phyloP scores from a whole-genome alignment of 2,329 filamentous ascomycete species.

The Colletotrichum graminicola region DNA sequence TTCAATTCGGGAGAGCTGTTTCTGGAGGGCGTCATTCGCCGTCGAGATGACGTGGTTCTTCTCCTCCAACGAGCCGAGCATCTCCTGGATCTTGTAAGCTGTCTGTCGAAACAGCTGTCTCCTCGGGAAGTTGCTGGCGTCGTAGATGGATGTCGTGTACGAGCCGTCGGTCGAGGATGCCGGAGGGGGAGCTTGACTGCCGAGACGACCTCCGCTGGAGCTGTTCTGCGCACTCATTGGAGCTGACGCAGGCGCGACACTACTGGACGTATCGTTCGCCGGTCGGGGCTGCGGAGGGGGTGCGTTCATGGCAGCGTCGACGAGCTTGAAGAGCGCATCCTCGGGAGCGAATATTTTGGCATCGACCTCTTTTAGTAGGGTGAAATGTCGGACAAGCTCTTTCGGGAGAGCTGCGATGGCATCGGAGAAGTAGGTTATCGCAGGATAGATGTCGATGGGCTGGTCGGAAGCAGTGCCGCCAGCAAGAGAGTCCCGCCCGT shows the following conservation, averaged over 20 bases:
- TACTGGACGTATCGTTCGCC: slow-evolving; percentile 59
- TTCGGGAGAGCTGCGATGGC: slow-evolving; percentile 92
- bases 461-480: slow-evolving; percentile 63
- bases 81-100: slow-evolving; percentile 81
- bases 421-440: slow-evolving; percentile 84
- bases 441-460: slow-evolving; percentile 76
- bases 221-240: slow-evolving; percentile 65
- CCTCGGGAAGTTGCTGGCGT: slow-evolving; percentile 71
- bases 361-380: slow-evolving; percentile 95
- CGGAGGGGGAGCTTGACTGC: slow-evolving; percentile 51
- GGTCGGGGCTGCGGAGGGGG: slow-evolving; percentile 61
- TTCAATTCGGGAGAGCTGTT: slow-evolving; percentile 86
- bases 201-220: slow-evolving; percentile 55
- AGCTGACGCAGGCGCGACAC: slow-evolving; percentile 57
- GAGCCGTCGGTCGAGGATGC: slow-evolving; percentile 59
- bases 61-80: slow-evolving; percentile 93
- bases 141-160: slow-evolving; percentile 60
- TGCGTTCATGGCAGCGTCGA: slow-evolving; percentile 72
- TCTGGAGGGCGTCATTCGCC: slow-evolving; percentile 88
- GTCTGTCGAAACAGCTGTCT: slow-evolving; percentile 84
- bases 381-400: slow-evolving; percentile 96
- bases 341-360: slow-evolving; percentile 94
- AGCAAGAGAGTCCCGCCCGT: slow-evolving; percentile 60
- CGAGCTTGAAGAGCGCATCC: slow-evolving; percentile 81
- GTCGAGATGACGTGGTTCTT: slow-evolving; percentile 97